Evolutionary conservation across 305 asterid species (phyloP).

Genomic region (Rubia tinctorum): DNA sequence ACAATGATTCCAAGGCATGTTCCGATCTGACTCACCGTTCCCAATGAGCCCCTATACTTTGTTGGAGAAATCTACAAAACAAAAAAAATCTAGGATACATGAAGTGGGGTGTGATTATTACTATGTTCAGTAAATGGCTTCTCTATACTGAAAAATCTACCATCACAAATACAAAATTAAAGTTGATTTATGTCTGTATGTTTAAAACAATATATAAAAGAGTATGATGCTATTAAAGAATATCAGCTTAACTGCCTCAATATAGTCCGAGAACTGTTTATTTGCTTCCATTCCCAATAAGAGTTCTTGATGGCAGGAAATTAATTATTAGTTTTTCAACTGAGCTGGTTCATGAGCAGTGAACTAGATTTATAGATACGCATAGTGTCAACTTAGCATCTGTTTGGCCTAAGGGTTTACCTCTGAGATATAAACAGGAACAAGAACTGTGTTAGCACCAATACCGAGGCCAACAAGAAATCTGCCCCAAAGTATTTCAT

Average conservation of each 20-base stretch:
- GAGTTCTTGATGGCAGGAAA: not conserved
- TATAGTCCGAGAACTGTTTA: not conserved
- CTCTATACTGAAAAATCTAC: not conserved
- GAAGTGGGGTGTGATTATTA: not conserved
- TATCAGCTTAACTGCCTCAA: not conserved
- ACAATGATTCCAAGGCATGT: slow-evolving; percentile 76
- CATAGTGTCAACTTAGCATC: slow-evolving; percentile 7
- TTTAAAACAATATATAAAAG: not conserved
- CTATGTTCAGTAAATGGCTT: not conserved
- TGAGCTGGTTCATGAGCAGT: not conserved
- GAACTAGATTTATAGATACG: not conserved
- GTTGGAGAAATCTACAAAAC: slow-evolving; percentile 77
- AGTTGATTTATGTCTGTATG: not conserved
- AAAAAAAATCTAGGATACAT: slow-evolving; percentile 3
- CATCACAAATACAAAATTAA: not conserved
- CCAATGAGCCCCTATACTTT: slow-evolving; percentile 71
- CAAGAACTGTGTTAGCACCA: slow-evolving; percentile 90
- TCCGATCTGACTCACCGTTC: slow-evolving; percentile 79
- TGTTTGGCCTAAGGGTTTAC: slow-evolving; percentile 30
- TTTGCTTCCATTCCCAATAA: not conserved
- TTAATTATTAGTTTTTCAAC: not conserved
- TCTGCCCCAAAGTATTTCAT: slow-evolving; percentile 78
- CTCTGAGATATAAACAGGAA: slow-evolving; percentile 87
- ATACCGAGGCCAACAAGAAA: slow-evolving; percentile 88
- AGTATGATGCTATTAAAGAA: not conserved